Conservation (phyloP, 805 yeast genomes). For the Nakazawaea ambrosiae region DNA sequence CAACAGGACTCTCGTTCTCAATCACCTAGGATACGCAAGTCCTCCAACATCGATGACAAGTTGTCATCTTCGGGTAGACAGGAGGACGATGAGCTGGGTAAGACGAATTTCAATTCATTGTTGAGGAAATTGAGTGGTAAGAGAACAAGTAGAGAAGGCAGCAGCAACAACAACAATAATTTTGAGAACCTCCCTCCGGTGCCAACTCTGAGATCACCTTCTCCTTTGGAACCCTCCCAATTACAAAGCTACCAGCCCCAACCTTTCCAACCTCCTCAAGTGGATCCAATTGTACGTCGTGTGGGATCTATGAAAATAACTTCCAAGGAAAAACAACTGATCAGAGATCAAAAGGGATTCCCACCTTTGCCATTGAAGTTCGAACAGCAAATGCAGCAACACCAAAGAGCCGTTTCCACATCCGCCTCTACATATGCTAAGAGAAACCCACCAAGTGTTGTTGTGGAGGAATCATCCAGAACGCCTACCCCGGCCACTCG, state of each 20-base stretch:
- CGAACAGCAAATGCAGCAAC: slow-evolving; percentile 17
- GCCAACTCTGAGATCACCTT: background rate
- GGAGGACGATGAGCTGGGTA: slow-evolving; percentile 5
- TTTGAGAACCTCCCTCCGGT: slow-evolving; percentile 4
- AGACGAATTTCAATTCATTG: slow-evolving; percentile 15
- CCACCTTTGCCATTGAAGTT: slow-evolving; percentile 24
- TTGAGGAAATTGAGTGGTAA: slow-evolving; percentile 28
- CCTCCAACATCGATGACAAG: slow-evolving; percentile 5
- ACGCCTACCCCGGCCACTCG: slow-evolving; percentile 23
- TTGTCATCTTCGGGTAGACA: background rate
- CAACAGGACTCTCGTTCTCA: slow-evolving; percentile 10
- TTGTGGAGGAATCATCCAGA: slow-evolving; percentile 7
- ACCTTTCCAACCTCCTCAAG: slow-evolving; percentile 1
- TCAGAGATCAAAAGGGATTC: slow-evolving; percentile 12
- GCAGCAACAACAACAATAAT: background rate
- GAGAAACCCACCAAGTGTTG: slow-evolving; percentile 33
- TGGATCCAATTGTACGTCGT: slow-evolving; percentile 37
- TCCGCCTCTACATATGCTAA: slow-evolving; percentile 25
- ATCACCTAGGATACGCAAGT: slow-evolving; percentile 8
- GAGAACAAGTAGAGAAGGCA: too few species aligned
- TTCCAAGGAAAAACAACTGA: slow-evolving; percentile 40
- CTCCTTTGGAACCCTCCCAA: background rate
- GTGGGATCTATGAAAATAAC: slow-evolving; percentile 59
- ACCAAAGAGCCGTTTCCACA: slow-evolving; percentile 32
- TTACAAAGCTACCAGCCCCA: slow-evolving; percentile 2